These are phyloP conservation scores for Trichosporon sp. DNA, from an alignment of 1,284 basidiomycete genomes.

Conservation along the genomic window DNA sequence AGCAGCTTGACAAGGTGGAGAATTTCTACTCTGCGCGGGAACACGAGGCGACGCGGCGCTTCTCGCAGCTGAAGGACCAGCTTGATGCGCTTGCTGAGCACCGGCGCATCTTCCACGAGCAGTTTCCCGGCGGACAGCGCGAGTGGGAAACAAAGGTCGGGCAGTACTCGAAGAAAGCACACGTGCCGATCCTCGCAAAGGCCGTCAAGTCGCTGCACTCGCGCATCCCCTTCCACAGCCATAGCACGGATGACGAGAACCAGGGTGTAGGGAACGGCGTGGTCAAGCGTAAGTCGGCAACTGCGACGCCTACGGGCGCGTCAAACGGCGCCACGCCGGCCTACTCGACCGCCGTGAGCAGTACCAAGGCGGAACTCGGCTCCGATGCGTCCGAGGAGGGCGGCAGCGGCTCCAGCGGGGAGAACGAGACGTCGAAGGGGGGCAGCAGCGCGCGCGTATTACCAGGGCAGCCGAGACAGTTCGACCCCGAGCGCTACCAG, in stretches of 20 bases:
- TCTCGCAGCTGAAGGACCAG: conserved; percentile 60
- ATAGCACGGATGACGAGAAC: neutral
- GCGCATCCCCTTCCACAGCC: conserved; percentile 20
- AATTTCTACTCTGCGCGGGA: conserved; percentile 72
- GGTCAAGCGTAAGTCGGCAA: neutral
- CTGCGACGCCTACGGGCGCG: neutral
- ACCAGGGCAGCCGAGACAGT: conserved; percentile 19
- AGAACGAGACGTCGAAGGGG: neutral
- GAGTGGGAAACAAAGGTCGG: conserved; percentile 43
- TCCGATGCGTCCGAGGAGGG: neutral
- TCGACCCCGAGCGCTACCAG: conserved; percentile 72
- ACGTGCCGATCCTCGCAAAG: conserved; percentile 15
- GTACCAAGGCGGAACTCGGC: no score
- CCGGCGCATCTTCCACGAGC: conserved; percentile 60
- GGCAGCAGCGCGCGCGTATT: neutral
- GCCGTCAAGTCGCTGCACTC: conserved; percentile 19
- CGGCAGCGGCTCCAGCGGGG: neutral
- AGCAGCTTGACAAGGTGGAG: conserved; percentile 73
- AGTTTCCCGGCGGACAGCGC: conserved; percentile 35
- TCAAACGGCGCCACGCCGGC: neutral
- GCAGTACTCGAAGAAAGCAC: conserved; percentile 1
- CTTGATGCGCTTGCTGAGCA: conserved; percentile 69
- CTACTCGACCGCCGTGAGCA: neutral
- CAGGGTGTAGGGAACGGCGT: neutral
- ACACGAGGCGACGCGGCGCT: conserved; percentile 58